Evolutionary conservation across 2,329 filamentous ascomycete species (phyloP).

Genomic region (Anthostomella pinea): DNA sequence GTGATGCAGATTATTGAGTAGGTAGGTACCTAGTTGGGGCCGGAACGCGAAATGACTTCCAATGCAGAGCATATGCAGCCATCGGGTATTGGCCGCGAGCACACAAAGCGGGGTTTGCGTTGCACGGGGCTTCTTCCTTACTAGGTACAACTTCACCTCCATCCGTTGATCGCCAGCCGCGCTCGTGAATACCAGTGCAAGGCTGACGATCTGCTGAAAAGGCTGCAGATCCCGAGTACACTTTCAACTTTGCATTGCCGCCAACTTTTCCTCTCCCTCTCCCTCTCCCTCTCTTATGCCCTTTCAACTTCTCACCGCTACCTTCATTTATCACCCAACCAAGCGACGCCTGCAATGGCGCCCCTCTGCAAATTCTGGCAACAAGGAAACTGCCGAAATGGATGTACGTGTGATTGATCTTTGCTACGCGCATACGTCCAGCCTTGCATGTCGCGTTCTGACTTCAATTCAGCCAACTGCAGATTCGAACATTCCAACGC

Average conservation of each 20-base stretch:
- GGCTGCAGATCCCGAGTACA: background rate
- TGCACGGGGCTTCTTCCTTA: no score
- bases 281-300: constrained; percentile 5
- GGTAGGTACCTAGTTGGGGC: no score
- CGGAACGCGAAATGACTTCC: no score
- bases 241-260: no score
- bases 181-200: constrained; percentile 9
- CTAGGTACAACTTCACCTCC: no score
- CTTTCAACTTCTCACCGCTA: background rate
- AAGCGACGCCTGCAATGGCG: constrained; percentile 33
- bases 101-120: no score
- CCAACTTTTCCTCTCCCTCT: no score
- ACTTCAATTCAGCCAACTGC: constrained; percentile 43
- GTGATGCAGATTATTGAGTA: no score
- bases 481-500: constrained; percentile 51
- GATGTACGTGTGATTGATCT: constrained; percentile 46
- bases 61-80: no score
- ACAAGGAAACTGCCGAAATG: constrained; percentile 63
- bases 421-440: constrained; percentile 10
- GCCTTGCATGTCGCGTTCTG: background rate
- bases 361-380: constrained; percentile 62
- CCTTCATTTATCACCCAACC: background rate
- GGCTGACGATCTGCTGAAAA: no score
- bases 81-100: no score
- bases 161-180: no score